These are phyloP conservation scores for Fusarium solani-melongenae DNA, from an alignment of 2,329 filamentous ascomycete species.

Conservation along the genomic window DNA sequence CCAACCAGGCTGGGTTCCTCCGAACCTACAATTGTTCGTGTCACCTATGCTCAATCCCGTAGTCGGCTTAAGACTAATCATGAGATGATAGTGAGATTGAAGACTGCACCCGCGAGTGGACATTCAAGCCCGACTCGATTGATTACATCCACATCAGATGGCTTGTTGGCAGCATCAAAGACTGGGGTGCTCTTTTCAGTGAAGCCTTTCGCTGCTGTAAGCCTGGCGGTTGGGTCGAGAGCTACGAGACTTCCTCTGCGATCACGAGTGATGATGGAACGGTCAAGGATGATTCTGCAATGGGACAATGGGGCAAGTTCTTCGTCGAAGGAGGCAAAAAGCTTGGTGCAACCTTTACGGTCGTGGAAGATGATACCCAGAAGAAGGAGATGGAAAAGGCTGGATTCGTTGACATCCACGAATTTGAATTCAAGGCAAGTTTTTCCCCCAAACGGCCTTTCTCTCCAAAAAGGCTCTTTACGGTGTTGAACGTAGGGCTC, in stretches of 20 bases:
- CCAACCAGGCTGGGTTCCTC: constrained; percentile 58
- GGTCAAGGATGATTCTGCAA: not conserved
- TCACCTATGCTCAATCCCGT: not conserved
- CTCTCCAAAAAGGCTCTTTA: not conserved
- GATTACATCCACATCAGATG: constrained; percentile 27
- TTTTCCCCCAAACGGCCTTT: not conserved
- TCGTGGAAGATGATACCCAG: constrained; percentile 7
- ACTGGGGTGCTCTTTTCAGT: constrained; percentile 11
- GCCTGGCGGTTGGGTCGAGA: constrained; percentile 22
- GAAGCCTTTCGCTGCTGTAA: constrained; percentile 10
- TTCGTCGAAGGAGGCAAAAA: constrained; percentile 20
- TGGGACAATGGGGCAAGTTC: constrained; percentile 23
- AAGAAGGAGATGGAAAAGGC: constrained; percentile 14
- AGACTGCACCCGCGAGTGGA: constrained; percentile 23
- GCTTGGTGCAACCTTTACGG: constrained; percentile 5
- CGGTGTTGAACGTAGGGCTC: not conserved
- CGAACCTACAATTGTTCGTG: constrained; percentile 1
- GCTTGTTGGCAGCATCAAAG: constrained; percentile 17
- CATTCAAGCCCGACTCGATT: not conserved
- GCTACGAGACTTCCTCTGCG: constrained; percentile 9
- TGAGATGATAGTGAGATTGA: constrained; percentile 10
- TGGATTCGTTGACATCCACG: constrained; percentile 17
- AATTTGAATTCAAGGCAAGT: constrained; percentile 2
- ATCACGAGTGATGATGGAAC: constrained; percentile 17
- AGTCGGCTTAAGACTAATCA: not conserved